phyloP scores from a whole-genome alignment of 2,329 filamentous ascomycete species.

The Microthyrium microscopicum region DNA sequence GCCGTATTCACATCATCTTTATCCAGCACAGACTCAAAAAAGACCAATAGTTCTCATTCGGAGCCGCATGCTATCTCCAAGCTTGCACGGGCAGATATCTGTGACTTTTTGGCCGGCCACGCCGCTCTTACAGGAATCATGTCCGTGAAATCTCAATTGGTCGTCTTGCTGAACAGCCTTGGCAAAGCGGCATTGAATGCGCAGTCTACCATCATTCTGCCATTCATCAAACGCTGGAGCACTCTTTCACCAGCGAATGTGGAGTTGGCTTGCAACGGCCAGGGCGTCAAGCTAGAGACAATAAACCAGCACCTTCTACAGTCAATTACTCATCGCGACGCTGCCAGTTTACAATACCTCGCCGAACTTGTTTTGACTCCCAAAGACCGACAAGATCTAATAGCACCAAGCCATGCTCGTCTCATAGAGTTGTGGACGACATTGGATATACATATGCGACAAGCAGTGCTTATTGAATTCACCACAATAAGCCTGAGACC shows the following conservation, averaged over 20 bases:
- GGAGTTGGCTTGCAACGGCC: conserved; percentile 31
- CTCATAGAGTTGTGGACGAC: conserved; percentile 56
- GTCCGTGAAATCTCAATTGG: conserved; percentile 50
- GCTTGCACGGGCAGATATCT: conserved; percentile 14
- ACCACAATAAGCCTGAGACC: too few species aligned
- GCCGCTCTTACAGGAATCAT: conserved; percentile 50
- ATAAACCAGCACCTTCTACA: conserved; percentile 37
- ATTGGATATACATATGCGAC: too few species aligned
- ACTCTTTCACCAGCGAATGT: too few species aligned
- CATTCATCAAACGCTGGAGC: conserved; percentile 57
- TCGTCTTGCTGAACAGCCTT: conserved; percentile 58
- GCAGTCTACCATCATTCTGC: conserved; percentile 61
- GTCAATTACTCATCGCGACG: conserved; percentile 38
- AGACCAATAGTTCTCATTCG: conserved; percentile 23
- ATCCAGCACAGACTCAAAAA: conserved; percentile 19
- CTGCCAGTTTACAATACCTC: conserved; percentile 39
- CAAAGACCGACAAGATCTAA: too few species aligned
- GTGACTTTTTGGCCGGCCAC: conserved; percentile 59
- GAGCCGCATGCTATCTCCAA: too few species aligned
- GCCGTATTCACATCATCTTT: conserved; percentile 45
- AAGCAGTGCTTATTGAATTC: too few species aligned
- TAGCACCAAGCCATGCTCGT: too few species aligned
- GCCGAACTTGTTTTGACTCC: too few species aligned
- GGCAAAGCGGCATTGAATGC: conserved; percentile 54
- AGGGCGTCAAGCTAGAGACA: conserved; percentile 30